Evolutionary conservation across 345 rosid genomes (phyloP).

Genomic region (Eucalyptus cladocalyx): DNA sequence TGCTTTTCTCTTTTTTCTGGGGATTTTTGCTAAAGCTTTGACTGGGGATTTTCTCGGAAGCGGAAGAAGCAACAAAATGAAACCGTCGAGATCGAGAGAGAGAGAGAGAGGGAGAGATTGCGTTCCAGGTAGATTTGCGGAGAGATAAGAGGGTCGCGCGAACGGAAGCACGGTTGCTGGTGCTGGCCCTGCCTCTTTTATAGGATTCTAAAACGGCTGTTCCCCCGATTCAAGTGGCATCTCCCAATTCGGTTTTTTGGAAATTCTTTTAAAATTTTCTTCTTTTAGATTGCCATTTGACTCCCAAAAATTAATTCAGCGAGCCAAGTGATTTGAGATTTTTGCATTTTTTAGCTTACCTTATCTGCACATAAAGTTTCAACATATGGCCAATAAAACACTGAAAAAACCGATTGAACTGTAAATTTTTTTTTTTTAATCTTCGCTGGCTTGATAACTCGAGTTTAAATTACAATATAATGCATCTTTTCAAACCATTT

Average conservation of each 20-base stretch:
- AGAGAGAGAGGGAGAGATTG: not conserved
- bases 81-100: not conserved
- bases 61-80: not conserved
- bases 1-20: not conserved
- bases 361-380: not conserved
- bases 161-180: not conserved
- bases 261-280: not conserved
- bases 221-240: not conserved
- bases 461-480: not conserved
- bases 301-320: not conserved
- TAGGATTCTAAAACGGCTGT: not conserved
- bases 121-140: not conserved
- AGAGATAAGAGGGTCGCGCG: not conserved
- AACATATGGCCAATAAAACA: not conserved
- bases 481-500: rapidly evolving
- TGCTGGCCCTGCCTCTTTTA: not conserved
- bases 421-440: rapidly evolving
- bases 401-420: not conserved
- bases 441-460: not conserved
- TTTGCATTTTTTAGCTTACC: not conserved
- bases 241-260: not conserved
- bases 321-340: not conserved
- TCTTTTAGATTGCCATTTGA: not conserved
- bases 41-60: not conserved
- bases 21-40: not conserved